A percentile compares a stretch with the other conserved stretches of the same genome.
Evolutionary conservation across 108 stramenopile species (phyloP).

Genomic region (Epithemia pelagica): DNA sequence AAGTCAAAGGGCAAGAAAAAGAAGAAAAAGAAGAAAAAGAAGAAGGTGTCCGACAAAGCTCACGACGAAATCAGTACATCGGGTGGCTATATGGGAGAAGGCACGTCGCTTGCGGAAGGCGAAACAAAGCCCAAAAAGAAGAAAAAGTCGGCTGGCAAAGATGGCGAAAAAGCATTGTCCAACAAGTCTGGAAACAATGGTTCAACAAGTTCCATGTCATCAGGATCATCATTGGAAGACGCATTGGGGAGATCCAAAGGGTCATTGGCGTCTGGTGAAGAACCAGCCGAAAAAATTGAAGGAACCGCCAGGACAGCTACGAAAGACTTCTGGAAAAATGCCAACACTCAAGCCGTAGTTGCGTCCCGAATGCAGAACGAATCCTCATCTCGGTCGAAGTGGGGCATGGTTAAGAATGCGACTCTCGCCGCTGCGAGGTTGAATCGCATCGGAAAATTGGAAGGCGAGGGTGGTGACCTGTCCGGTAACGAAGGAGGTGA

Average conservation of each 20-base stretch:
- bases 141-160: background rate
- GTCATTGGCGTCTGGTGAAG: background rate
- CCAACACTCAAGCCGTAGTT: background rate
- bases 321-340: background rate
- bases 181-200: background rate
- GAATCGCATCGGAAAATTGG: background rate
- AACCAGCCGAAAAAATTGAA: background rate
- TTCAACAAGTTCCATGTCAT: background rate
- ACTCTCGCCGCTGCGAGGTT: background rate
- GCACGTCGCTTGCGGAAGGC: background rate
- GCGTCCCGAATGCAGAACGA: background rate
- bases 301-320: background rate
- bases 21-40: conserved; percentile 1
- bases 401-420: background rate
- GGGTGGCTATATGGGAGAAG: background rate
- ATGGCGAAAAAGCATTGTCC: background rate
- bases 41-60: background rate
- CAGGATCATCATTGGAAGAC: background rate
- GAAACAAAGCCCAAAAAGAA: background rate
- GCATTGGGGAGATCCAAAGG: background rate
- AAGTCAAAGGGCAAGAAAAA: background rate
- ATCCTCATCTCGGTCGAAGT: background rate
- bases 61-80: background rate
- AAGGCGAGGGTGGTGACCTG: background rate
- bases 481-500: background rate